A percentile compares a stretch with the other conserved stretches of the same genome.
These are phyloP conservation scores for Penicillium sp. DNA, from an alignment of 2,329 filamentous ascomycete genomes.

Conservation along the genomic window DNA sequence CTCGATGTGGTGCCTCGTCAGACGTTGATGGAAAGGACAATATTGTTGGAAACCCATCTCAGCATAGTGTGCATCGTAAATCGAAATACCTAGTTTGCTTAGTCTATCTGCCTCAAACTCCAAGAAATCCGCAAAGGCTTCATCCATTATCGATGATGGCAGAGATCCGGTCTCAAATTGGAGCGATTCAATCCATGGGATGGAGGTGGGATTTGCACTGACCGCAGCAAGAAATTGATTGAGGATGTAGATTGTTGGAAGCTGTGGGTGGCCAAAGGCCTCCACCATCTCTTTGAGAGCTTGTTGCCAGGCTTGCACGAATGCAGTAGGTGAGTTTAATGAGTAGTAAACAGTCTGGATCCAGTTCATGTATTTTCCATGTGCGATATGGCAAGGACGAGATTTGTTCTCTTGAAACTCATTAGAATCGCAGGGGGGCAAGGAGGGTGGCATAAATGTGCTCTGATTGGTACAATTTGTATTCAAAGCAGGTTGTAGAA, in stretches of 20 bases:
- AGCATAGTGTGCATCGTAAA: too few species aligned
- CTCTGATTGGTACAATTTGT: background rate
- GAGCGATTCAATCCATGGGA: background rate
- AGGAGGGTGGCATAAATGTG: background rate
- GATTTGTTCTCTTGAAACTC: background rate
- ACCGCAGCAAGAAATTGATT: conserved; percentile 1
- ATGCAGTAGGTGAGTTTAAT: background rate
- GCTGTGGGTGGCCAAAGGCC: background rate
- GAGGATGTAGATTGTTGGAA: background rate
- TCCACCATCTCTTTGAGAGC: background rate
- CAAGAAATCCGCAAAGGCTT: background rate
- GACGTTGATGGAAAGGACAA: background rate
- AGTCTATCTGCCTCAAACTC: background rate
- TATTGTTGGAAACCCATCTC: background rate
- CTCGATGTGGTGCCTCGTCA: background rate
- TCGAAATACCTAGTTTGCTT: background rate
- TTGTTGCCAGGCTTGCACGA: background rate
- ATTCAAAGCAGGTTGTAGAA: background rate
- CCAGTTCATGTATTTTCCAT: conserved; percentile 1
- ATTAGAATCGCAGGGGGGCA: background rate
- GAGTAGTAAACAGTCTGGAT: background rate
- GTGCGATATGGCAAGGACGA: background rate
- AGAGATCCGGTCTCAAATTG: background rate
- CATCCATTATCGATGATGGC: background rate
- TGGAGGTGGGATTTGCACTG: background rate